Base-by-base conservation (phyloP, 208 protist species). In the Herpetomonas samuelpessoai region DNA sequence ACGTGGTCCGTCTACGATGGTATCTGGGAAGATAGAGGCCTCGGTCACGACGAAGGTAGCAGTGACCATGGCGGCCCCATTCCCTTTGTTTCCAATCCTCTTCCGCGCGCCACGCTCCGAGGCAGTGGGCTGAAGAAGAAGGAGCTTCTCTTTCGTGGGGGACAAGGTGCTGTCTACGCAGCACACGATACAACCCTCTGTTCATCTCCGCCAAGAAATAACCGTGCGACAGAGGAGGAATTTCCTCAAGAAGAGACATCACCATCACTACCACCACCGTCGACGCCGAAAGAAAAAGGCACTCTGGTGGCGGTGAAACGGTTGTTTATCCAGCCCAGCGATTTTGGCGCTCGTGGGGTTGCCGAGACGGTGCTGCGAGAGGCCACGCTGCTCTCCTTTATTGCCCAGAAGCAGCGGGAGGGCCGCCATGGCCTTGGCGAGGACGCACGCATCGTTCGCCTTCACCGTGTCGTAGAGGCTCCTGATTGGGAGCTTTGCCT, bases 401-500 rank as follows among this genome's bases (percentile, higher is more conserved):
- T 79, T 4, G 67, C 64, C 16, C 48, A 35, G 0, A 62, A 52
- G 38, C 57, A 62, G 16, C 39, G 57, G 27, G 38, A 55, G 24
- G 35, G 61, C 22, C 27, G 29, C 10, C 29, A 18, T 30, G 22
- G 1, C 27, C 54, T 60, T 27, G 12, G 80, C 4, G 76, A 85
- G 44, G 60, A 58, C 1, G 77, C 79, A 0, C 53, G 76, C 3
- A 57, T 86, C 1, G 51, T 92, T 18, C 62, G 29, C 4, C 72
- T 92, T 6, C 59, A 83, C 19, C 65, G 78, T 10, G 66, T 91
- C 19, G 79, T 93, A 18, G 89, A 92, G 68, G 85, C 89, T 1
- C 86, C 89, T 18, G 80, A 90, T 52, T 54, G 69, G 21, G 89
- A 93, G 53, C 59, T 93, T 49, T 96, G 90, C 39, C 74, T 96